Percentiles rank a stretch among this genome's conserved stretches.
Conservation (phyloP, 257 asterid species). For the Solanum bulbocastanum region DNA sequence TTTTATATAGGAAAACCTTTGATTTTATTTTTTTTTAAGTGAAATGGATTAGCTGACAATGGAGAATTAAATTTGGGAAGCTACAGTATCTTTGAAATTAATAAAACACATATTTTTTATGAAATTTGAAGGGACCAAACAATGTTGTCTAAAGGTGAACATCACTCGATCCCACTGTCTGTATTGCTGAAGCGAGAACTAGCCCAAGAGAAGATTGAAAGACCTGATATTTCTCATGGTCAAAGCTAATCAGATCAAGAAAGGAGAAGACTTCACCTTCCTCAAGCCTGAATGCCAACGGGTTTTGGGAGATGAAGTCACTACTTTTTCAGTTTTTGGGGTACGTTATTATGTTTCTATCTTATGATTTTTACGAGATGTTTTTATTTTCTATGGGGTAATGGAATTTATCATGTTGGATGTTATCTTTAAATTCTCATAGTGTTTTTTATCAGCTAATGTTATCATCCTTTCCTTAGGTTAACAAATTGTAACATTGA, state of each 20-base stretch:
- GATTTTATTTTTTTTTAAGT: constrained; percentile 20
- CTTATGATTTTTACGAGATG: neutral
- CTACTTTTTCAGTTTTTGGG: constrained; percentile 60
- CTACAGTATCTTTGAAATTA: neutral
- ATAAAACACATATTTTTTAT: neutral
- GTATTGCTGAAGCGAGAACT: constrained; percentile 60
- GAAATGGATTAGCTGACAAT: constrained; percentile 9
- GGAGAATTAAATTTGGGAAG: constrained; percentile 5
- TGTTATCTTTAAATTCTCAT: neutral
- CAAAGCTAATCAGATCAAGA: constrained; percentile 70
- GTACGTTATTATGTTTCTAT: constrained; percentile 17
- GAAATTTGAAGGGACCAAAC: constrained; percentile 7
- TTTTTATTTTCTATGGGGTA: neutral
- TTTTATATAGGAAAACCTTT: constrained; percentile 15
- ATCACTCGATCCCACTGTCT: constrained; percentile 61
- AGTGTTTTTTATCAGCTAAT: neutral
- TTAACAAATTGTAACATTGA: neutral
- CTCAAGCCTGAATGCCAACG: constrained; percentile 65
- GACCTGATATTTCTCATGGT: constrained; percentile 51
- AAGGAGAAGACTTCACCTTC: constrained; percentile 68
- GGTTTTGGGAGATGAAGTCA: constrained; percentile 60
- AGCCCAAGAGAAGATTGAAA: constrained; percentile 63
- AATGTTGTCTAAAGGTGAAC: constrained; percentile 59
- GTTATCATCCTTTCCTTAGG: neutral
- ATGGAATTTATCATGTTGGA: neutral